Base-by-base conservation (phyloP, 306 rosid species). In the Vigna reflexopilosa region DNA sequence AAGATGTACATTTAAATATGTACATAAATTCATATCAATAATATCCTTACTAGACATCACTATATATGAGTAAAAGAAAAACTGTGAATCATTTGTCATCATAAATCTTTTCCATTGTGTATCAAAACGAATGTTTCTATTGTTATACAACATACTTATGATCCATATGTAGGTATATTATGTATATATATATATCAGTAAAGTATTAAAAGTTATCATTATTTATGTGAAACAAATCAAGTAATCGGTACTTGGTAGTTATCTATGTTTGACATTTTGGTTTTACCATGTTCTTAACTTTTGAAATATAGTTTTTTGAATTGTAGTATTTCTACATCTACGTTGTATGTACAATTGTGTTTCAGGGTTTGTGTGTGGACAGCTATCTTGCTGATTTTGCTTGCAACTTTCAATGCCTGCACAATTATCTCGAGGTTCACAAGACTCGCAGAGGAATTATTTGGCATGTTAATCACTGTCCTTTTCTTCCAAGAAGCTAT, bases 281-380 rank as follows among this genome's bases (percentile, higher is more conserved):
- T 34, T 34, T 34, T 34, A 34, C 38, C 6, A 34, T 40, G 45
- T 61, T 28, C 16, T 61, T 61, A 4, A 14, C 15, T 13, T 38
- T 30, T 61, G 2, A 30, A 11, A 30, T 32, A 30, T 15, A 32
- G 7, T 15, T 4, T 22, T 59, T 26, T 26, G 20, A 30, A 54
- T 75, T 42, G 7, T 24, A 10, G 19, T 24, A 77, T 19, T 24
- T 57, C 14, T 57, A 55, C 9, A 24, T 24, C 51, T 67, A 38
- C 59, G 36, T 56, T 71, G 38, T 34, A 59, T 70, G 45, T 38
- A 32, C 30, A 51, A 42, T 42, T 72, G 32, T 75, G 28, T 9
- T 87, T 61, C 87, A 90, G 97, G 97, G 96, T 93, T 72, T 93
- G 96, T 67, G 89, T 87, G 34, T 93, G 97, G 97, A 89, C 97